Evolutionary conservation across 2,329 filamentous ascomycete species (phyloP).

Genomic region (Xylaria sp.): DNA sequence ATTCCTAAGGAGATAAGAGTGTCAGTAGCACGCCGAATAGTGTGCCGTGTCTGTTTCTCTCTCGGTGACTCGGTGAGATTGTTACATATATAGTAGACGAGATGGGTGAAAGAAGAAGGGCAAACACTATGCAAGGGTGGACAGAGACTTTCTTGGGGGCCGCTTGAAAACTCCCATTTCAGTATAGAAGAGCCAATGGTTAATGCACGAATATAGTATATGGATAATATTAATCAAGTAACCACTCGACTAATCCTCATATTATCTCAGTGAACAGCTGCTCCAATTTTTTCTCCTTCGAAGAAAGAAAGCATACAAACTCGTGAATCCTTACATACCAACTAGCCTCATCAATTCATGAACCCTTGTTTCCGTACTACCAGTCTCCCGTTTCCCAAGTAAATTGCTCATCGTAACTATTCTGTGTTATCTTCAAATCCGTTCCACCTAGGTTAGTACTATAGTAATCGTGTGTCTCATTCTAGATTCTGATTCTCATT

Average conservation of each 20-base stretch:
- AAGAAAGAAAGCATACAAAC: conserved; percentile 2
- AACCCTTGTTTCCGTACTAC: conserved; percentile 13
- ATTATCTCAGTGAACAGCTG: background rate
- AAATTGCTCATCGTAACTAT: conserved; percentile 6
- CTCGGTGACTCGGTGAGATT: conserved; percentile 3
- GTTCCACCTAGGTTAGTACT: background rate
- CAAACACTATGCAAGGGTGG: conserved; percentile 1
- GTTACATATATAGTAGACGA: background rate
- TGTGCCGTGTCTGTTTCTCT: background rate
- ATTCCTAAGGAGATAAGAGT: background rate
- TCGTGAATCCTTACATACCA: background rate
- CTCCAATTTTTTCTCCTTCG: background rate
- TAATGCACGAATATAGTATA: background rate
- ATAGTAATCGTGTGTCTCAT: conserved; percentile 3
- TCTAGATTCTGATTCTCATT: too few species aligned
- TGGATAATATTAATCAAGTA: conserved; percentile 4
- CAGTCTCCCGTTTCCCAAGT: background rate
- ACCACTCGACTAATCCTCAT: conserved; percentile 7
- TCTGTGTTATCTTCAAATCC: background rate
- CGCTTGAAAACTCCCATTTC: background rate
- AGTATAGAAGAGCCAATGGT: background rate
- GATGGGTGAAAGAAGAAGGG: background rate
- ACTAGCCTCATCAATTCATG: background rate
- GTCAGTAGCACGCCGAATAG: background rate
- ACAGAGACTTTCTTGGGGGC: background rate